Evolutionary conservation across 1,284 basidiomycete genomes (phyloP), one percentile per base, ranked within the genome.

Genomic region (Inonotus obliquus): DNA sequence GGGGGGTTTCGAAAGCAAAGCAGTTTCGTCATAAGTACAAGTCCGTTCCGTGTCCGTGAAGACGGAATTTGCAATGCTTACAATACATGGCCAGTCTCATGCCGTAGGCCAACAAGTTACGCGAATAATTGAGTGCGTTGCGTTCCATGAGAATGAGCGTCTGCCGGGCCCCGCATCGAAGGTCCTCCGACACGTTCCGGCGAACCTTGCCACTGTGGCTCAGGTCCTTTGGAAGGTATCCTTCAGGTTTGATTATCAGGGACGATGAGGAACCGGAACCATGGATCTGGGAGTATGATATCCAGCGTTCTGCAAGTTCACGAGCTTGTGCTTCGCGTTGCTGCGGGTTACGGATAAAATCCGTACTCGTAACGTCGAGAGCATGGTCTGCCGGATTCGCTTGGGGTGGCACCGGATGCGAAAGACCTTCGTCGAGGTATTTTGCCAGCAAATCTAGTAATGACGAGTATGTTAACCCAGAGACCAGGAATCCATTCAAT

Each of bases 21-120:
- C 41, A 44, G 4, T 44, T 9, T n/a, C 19, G 41, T 44, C 41
- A 44, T 17, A 13, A 27, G 11, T n/a, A 17, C 3, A 9, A 17
- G 14, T 7, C 13, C 25, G 51, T 6, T 14, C 17, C 51, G 27
- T n/a, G 29, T 14, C 11, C 9, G n/a, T 11, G 4, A 52, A 35
- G 23, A 27, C 11, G n/a, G n/a, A 37, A 2, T 35, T 35, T 1
- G 2, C 63, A 67, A 44, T n/a, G 17, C 78, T 72, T 69, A 72
- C 77, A 71, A 64, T 86, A 87, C 84, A 87, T 86, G 27, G 75
- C 83, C 0, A 79, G 66, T 37, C 84, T 74, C 2, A 87, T 77
- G n/a, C 84, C 83, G 68, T 85, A 87, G 1, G 83, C 84, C 37
- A 87, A 73, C 1, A 86, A 66, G 68, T 86, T 85, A 27, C 80